Evolutionary conservation across 176 grass and related monocot genomes (phyloP), one percentile per base, ranked within the genome.

Genomic region (Dactylis glomerata): DNA sequence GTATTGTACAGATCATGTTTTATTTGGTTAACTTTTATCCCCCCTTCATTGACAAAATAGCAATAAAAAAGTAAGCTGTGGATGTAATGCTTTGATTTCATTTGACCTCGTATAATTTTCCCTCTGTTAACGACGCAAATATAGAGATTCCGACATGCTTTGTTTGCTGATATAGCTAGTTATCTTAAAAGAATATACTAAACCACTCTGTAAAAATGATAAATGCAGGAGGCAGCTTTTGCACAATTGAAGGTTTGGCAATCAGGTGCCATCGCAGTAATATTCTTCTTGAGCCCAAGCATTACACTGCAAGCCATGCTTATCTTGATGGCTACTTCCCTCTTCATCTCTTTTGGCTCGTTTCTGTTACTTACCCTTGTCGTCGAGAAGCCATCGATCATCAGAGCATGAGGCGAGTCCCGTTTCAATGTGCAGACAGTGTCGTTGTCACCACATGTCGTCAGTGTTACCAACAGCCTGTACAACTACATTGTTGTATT

Each of bases 161-260:
- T 3, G 28, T 85, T 86, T 3, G 36, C 61, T 34, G 33, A 19
- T 30, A 16, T 33, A 59, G 10, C 4, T 12, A 79, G 33, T 61
- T 85, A 65, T 73, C 44, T 58, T 72, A 23, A 86, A 78, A 24
- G 30, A 57, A 56, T 34, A 42, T 50, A 42, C 76, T 92, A 7
- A 66, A 67, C 13, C 26, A 20, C 5, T 89, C 33, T 36, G 33
- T 14, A 11, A 52, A 20, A 87, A 86, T 72, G 49, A 11, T 3
- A 75, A 82, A 84, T 68, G 84, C 91, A 98, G 96, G 96, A 95
- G 78, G 91, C 96, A 24, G 93, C 96, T 27, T 98, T 98, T 84
- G 93, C 96, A 22, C 93, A 98, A 68, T 77, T 95, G 34, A 98
- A 95, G 86, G 89, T 98, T 71, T 98, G 96, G 93, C 96, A 98